phyloP scores from a whole-genome alignment of 208 protist genomes.

The Crithidia sp. region DNA sequence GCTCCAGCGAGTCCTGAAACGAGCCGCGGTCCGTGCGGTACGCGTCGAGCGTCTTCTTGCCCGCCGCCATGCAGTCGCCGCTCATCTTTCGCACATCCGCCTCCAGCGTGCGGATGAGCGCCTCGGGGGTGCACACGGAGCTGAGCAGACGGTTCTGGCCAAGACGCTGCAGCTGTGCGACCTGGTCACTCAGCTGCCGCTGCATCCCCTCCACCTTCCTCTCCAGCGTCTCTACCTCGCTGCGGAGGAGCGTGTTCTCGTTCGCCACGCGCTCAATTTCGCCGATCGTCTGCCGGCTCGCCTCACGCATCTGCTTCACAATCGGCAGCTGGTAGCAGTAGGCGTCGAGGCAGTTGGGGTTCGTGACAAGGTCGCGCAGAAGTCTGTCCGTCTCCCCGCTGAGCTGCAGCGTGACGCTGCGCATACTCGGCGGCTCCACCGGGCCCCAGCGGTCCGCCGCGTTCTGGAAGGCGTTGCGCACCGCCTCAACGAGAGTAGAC shows the following conservation, averaged over 20 bases:
- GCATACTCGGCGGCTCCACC: constrained; percentile 71
- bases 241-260: constrained; percentile 57
- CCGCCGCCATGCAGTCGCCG: constrained; percentile 37
- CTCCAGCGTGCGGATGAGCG: constrained; percentile 71
- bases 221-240: constrained; percentile 52
- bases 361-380: constrained; percentile 65
- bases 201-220: constrained; percentile 58
- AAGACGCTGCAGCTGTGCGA: constrained; percentile 53
- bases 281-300: constrained; percentile 49
- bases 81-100: constrained; percentile 56
- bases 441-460: constrained; percentile 69
- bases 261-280: constrained; percentile 67
- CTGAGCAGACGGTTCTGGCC: constrained; percentile 48
- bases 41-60: constrained; percentile 42
- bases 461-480: constrained; percentile 76
- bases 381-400: constrained; percentile 59
- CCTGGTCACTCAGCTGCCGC: constrained; percentile 47
- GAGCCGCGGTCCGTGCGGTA: constrained; percentile 44
- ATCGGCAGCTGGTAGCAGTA: constrained; percentile 87
- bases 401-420: constrained; percentile 46
- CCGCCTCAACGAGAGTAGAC: constrained; percentile 66
- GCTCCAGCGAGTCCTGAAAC: constrained; percentile 63
- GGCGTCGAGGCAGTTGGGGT: constrained; percentile 86
- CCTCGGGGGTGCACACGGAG: constrained; percentile 64
- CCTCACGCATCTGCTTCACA: constrained; percentile 80